Evolutionary conservation across 2,329 filamentous ascomycete species (phyloP).

Genomic region (Neurospora sp.): DNA sequence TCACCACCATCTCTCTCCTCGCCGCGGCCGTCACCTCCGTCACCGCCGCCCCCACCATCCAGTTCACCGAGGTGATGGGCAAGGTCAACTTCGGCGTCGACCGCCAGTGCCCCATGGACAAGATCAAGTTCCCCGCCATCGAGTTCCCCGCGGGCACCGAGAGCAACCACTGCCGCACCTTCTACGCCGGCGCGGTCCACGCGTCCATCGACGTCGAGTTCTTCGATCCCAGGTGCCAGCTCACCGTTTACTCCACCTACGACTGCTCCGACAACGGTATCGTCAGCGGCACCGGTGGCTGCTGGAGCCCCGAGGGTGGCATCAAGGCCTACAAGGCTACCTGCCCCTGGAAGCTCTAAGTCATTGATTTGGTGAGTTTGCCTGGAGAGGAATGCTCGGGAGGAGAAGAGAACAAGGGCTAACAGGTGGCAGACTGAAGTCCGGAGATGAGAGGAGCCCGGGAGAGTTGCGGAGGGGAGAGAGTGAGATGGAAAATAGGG

Average conservation of each 20-base stretch:
- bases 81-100: background rate
- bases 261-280: slow-evolving; percentile 8
- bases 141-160: slow-evolving; percentile 1
- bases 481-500: background rate
- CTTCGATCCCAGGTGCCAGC: slow-evolving; percentile 5
- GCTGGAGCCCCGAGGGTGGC: slow-evolving; percentile 7
- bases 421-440: no score
- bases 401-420: no score
- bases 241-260: slow-evolving; percentile 6
- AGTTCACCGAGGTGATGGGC: background rate
- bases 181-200: slow-evolving; percentile 6
- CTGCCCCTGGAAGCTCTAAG: slow-evolving; percentile 1
- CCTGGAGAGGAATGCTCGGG: background rate
- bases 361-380: background rate
- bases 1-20: background rate
- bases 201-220: slow-evolving; percentile 4
- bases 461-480: background rate
- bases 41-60: background rate
- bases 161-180: slow-evolving; percentile 2
- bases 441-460: background rate
- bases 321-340: slow-evolving; percentile 7
- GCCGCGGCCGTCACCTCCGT: background rate
- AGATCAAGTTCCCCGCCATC: background rate
- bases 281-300: slow-evolving; percentile 4
- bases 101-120: background rate